Percentiles rank a stretch among this genome's conserved stretches.
These are phyloP conservation scores for Tricladium varicosporioides DNA, from an alignment of 2,329 filamentous ascomycete genomes.

Conservation along the genomic window DNA sequence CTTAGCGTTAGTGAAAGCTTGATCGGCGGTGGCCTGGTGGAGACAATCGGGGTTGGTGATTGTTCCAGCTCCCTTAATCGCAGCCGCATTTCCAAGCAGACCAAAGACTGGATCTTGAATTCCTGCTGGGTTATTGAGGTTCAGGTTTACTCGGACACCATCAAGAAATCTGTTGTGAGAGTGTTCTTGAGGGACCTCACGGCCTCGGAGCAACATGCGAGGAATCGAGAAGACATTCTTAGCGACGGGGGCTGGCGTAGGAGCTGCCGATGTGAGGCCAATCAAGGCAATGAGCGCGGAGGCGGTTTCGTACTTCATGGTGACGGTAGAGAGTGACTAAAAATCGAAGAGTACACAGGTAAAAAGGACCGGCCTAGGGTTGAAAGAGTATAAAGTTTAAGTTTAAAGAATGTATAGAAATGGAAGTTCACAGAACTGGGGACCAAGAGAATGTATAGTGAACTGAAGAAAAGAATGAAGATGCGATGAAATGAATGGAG, in stretches of 20 bases:
- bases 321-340: constrained; percentile 18
- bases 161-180: constrained; percentile 50
- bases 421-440: constrained; percentile 34
- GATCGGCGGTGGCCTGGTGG: constrained; percentile 57
- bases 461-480: constrained; percentile 28
- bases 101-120: constrained; percentile 50
- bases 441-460: constrained; percentile 31
- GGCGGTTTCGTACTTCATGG: constrained; percentile 35
- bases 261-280: constrained; percentile 31
- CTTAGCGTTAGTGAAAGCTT: constrained; percentile 61
- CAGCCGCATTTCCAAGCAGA: constrained; percentile 51
- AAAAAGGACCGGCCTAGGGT: constrained; percentile 32
- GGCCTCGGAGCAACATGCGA: constrained; percentile 34
- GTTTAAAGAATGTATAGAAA: constrained; percentile 32
- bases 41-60: constrained; percentile 56
- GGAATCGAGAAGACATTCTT: constrained; percentile 25
- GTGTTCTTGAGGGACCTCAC: constrained; percentile 57
- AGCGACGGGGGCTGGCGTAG: constrained; percentile 18
- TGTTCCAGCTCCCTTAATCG: constrained; percentile 44
- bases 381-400: constrained; percentile 16
- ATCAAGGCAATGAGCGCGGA: constrained; percentile 30
- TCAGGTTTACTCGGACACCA: constrained; percentile 43
- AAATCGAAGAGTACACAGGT: constrained; percentile 14
- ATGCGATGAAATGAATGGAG: constrained; percentile 24
- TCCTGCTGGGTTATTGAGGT: constrained; percentile 47